Evolutionary conservation across 495 filamentous ascomycete genomes (phyloP), one percentile per base, ranked within the genome.

Genomic region (Tuber melanosporum): DNA sequence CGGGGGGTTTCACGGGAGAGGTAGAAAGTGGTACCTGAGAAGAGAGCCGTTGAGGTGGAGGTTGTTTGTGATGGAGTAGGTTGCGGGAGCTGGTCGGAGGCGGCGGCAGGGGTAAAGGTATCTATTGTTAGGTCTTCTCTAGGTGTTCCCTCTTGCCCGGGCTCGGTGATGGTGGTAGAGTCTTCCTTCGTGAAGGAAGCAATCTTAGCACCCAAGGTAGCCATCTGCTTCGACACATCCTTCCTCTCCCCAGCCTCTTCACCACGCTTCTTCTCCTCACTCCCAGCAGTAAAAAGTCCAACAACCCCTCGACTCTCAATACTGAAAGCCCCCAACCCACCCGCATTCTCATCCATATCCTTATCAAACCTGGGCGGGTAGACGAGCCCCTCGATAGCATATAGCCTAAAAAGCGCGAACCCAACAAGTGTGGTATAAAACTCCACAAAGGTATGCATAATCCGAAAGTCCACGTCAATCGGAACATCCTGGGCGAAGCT

Each of bases 391-490:
- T 96, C 87, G 0, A 92, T 90, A 0, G 94, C 97, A 85, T 97
- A 99, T 41, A 99, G 87, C 73, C 93, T 86, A 87, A 92, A 99
- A 87, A 98, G 97, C 83, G 98, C 92, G 79, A 98, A 99, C 71
- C 96, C 92, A 15, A 99, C 87, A 19, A 99, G 87, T 3, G 95
- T 98, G 72, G 94, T 95, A 87, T 99, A 99, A 85, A 99, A 98
- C 81, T 99, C 94, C 73, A 99, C 92, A 83, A 99, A 99, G 3
- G 96, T 99, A 66, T 92, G 94, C 95, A 99, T 99, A 84, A 99
- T 98, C 81, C 96, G 88, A 87, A 97, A 98, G 85, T 99, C 95
- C 71, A 99, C 91, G 85, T 98, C 95, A 20, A 91, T 92, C 41
- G 94, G 94, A 45, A 97, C 90, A 77, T 91, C 87, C 86, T 98